Evolutionary conservation across 805 yeast species (phyloP), one percentile per base, ranked within the genome.

Genomic region (Yarrowia keelungensis): DNA sequence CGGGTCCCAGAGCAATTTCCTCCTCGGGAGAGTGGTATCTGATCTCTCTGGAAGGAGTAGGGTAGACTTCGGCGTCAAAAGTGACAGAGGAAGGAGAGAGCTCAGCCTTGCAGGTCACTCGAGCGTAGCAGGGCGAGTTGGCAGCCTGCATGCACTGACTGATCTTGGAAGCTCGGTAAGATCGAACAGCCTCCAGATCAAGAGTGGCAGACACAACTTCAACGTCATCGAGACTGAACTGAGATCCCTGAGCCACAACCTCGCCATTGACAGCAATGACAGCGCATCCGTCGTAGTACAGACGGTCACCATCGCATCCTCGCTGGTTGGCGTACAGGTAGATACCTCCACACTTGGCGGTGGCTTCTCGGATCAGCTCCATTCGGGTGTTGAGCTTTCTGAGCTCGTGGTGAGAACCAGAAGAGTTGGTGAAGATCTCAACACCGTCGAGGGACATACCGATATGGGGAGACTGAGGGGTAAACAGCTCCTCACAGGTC

Each of bases 301-400:
- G 80, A 69, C 99, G 84, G 76, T 96, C 99, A 73, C 99, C 99
- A 77, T 95, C 99, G 78, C 99, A 95, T 2, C 99, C 99, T 72
- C 90, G 88, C 79, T 96, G 99, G 79, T 95, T 95, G 16, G 98
- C 86, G 74, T 95, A 95, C 61, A 95, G 81, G 74, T 95, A 95
- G 36, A 95, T 86, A 43, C 99, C 99, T 67, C 99, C 99, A 76
- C 98, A 93, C 79, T 95, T 92, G 67, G 91, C 85, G 2, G 98
- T 93, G 1, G 99, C 98, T 76, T 91, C 97, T 15, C 87, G 85
- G 73, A 95, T 95, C 75, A 95, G 83, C 69, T 89, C 85, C 81
- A 95, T 81, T 74, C 99, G 85, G 8, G 91, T 87, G 79, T 94
- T 86, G 72, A 96, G 83, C 76, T 95, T 95, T 71, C 99, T 83